Evolutionary conservation across 805 yeast genomes (phyloP), one percentile per base, ranked within the genome.

Genomic region (Nakazawaea molendinolei): DNA sequence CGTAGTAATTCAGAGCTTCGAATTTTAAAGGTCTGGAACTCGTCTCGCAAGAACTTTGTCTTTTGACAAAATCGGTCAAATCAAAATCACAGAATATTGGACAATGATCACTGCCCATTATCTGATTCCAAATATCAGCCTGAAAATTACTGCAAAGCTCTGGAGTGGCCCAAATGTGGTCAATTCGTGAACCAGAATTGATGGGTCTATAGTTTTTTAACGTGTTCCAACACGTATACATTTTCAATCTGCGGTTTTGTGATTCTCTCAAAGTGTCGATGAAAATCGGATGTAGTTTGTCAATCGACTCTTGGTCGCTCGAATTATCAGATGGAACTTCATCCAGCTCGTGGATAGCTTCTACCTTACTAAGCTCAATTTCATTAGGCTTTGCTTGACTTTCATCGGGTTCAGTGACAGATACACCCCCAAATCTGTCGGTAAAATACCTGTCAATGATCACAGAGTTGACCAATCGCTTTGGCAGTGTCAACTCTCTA

Each of bases 171-270:
- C 87, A 54, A 5, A 90, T 77, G 45, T 80, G 69, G 54, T 90
- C 98, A 17, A 90, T 80, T 36, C 98, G 64, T 2, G 96, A 82
- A 0, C 98, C 97, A 55, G 70, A 82, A 51, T 90, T 90, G 1
- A 79, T 65, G 1, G 92, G 87, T 21, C 98, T 60, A 15, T 83
- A 71, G 46, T 82, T 82, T 34, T 74, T 71, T 46, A 78, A 57
- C 2, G 87, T 82, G 55, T 87, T 89, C 98, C 98, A 90, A 31
- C 89, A 92, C 0, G 97, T 87, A 52, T 82, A 92, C 73, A 87
- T 65, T 16, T 73, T 76, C 49, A 71, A 52, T 32, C 76, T 62
- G 12, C 80, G 57, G 1, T 81, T 78, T 42, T 79, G 79, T 2
- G 52, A 38, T 20, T 56, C 51, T 29, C 97, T 63, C 0, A 79